Conservation (phyloP, 164 flowering plant species). For the Akebia trifoliata region DNA sequence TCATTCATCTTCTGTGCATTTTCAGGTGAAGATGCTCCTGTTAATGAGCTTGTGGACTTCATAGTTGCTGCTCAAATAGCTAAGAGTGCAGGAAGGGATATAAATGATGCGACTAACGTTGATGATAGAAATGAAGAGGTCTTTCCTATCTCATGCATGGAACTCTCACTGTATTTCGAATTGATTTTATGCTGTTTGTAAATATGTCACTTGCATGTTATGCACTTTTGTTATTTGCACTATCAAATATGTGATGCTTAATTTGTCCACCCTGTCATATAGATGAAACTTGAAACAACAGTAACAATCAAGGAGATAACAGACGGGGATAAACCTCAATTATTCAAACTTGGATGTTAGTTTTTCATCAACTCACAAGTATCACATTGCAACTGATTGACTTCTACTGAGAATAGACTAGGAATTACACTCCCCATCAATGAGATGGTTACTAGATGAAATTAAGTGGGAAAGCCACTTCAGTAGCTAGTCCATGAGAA, state of each 20-base stretch:
- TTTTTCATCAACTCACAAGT: neutral
- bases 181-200: neutral
- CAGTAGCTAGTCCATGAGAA: too few species aligned
- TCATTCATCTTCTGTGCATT: conserved; percentile 15
- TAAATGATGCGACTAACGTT: conserved; percentile 11
- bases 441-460: neutral
- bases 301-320: too few species aligned
- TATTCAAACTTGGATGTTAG: neutral
- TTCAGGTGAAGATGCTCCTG: conserved; percentile 61
- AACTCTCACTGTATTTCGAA: neutral
- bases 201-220: neutral
- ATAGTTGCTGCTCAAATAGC: conserved; percentile 68
- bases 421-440: neutral
- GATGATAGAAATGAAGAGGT: too few species aligned
- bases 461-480: neutral
- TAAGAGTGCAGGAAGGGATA: conserved; percentile 28
- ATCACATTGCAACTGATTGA: neutral
- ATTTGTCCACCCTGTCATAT: too few species aligned
- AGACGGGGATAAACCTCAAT: neutral
- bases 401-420: neutral
- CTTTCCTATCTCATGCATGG: conserved; percentile 2
- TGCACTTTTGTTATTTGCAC: neutral
- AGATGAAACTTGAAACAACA: too few species aligned
- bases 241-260: neutral
- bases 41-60: conserved; percentile 65